Base-by-base conservation (phyloP, 441 rosid species). In the Macaranga tanarius region DNA sequence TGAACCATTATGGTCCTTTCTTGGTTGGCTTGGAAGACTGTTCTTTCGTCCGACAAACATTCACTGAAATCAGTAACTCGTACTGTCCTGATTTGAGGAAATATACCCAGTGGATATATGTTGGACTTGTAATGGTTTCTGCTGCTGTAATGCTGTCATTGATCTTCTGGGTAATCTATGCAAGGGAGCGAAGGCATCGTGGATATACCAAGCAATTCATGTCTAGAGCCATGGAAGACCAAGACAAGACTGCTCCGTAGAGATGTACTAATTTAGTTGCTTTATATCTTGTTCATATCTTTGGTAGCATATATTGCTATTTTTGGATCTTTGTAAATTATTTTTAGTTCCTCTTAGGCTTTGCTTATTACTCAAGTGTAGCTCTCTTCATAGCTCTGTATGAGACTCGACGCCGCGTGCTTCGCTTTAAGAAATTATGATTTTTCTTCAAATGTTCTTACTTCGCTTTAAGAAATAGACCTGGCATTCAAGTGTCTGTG, bases 151-250 rank as follows among this genome's bases (percentile, higher is more conserved):
- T 95, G 99, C 82, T 90, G 55, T 95, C 98, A 10, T 75, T 95
- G 77, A 86, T 95, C 80, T 93, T 95, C 86, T 95, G 99, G 99
- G 92, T 95, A 45, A 80, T 95, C 23, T 93, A 95, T 28, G 88
- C 98, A 2, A 78, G 97, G 48, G 97, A 95, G 83, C 82, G 97
- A 50, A 80, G 92, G 77, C 98, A 95, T 73, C 89, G 98, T 5
- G 90, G 84, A 12, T 89, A 91, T 80, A 86, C 96, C 0, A 92
- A 87, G 79, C 83, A 82, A 75, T 82, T 78, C 54, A 51, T 73
- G 76, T 69, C 81, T 59, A 44, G 74, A 68, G 48, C 15, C 51
- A 56, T 59, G 65, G 73, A 68, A 69, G 50, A 56, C 16, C 70
- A 63, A 16, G 79, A 79, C 81, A 85, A 85, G 80, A 48, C 56